phyloP scores from a whole-genome alignment of 208 protist species.

The Leishmania amazonensis region DNA sequence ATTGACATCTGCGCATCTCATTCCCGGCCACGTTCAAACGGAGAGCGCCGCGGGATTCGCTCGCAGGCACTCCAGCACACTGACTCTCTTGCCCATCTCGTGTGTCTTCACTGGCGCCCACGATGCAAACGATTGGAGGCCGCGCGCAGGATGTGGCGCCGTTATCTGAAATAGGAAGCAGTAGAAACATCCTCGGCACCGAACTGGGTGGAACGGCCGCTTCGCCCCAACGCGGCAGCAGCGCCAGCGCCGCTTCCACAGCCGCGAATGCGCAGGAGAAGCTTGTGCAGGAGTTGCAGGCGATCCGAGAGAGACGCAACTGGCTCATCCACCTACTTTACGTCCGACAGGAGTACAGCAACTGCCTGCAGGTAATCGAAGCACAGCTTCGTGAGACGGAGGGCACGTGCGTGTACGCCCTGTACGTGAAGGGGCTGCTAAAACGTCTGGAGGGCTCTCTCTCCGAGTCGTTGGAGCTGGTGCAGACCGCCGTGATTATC shows the following conservation, averaged over 20 bases:
- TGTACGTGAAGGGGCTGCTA: conserved; percentile 94
- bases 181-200: not conserved
- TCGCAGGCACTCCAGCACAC: not conserved
- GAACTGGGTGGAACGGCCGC: not conserved
- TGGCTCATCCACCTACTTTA: conserved; percentile 95
- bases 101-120: not conserved
- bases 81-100: not conserved
- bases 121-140: not conserved
- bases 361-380: conserved; percentile 91
- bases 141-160: not conserved
- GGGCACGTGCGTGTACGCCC: conserved; percentile 89
- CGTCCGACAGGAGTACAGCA: conserved; percentile 86
- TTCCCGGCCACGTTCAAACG: not conserved
- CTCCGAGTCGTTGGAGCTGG: conserved; percentile 94
- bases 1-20: not conserved
- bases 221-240: not conserved
- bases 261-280: conserved; percentile 12
- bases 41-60: not conserved
- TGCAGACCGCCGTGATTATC: conserved; percentile 90
- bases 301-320: conserved; percentile 88
- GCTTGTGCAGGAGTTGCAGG: conserved; percentile 29
- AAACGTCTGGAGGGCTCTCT: conserved; percentile 91
- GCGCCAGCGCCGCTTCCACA: not conserved
- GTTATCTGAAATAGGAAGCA: not conserved
- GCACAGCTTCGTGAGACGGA: conserved; percentile 76